These are phyloP conservation scores for Juglanconis juglandina DNA, from an alignment of 2,329 filamentous ascomycete species.

Conservation along the genomic window DNA sequence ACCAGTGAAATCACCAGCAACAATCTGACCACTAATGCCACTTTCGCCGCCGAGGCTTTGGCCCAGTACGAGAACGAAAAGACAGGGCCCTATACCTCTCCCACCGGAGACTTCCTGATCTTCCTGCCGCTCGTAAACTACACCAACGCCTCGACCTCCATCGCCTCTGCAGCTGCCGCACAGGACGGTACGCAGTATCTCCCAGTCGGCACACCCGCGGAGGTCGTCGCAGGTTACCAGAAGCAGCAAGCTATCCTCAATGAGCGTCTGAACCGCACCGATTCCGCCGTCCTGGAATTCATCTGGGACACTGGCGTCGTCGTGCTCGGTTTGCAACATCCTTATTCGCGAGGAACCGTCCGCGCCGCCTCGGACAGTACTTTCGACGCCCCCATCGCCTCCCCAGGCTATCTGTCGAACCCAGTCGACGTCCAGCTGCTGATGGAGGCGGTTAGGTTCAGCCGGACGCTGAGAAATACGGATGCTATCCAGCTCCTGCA, in stretches of 20 bases:
- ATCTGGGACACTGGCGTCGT: conserved; percentile 18
- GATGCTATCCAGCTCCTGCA: conserved; percentile 30
- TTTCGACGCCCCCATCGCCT: conserved; percentile 36
- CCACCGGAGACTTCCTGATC: conserved; percentile 24
- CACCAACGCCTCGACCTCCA: background rate
- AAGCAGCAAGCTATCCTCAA: conserved; percentile 26
- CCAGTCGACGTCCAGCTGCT: conserved; percentile 51
- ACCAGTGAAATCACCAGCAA: conserved; percentile 17
- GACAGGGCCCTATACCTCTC: conserved; percentile 29
- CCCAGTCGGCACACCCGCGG: conserved; percentile 18
- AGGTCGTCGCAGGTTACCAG: conserved; percentile 25
- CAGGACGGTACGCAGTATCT: conserved; percentile 22
- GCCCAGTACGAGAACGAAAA: conserved; percentile 24
- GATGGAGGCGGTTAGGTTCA: conserved; percentile 34
- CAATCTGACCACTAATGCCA: conserved; percentile 23
- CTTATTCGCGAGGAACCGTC: conserved; percentile 52
- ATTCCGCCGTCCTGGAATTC: conserved; percentile 26
- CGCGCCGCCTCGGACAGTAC: conserved; percentile 45
- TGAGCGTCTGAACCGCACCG: conserved; percentile 16
- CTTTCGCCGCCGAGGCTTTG: conserved; percentile 24
- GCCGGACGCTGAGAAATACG: conserved; percentile 27
- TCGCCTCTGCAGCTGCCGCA: conserved; percentile 19
- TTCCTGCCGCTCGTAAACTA: conserved; percentile 14
- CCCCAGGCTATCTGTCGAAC: conserved; percentile 39
- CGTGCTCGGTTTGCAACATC: conserved; percentile 27